Percentiles rank a stretch among this genome's conserved stretches.
Conservation (phyloP, 2,329 filamentous ascomycete genomes). For the Cercospora sp. region DNA sequence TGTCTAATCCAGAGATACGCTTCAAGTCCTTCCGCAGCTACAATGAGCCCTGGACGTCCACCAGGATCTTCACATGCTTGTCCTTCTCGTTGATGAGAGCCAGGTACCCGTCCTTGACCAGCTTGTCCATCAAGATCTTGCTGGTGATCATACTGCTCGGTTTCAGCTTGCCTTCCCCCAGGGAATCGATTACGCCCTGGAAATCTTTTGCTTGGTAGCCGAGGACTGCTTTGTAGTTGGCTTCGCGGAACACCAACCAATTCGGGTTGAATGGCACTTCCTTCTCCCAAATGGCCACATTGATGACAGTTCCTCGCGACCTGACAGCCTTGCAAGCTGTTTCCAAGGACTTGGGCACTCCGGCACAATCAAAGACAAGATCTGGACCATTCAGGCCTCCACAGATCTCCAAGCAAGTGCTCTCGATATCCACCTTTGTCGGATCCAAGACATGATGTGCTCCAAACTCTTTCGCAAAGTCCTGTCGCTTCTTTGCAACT, state of each 20-base stretch:
- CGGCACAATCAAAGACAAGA: conserved; percentile 63
- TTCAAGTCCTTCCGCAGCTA: not conserved
- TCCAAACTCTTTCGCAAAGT: conserved; percentile 56
- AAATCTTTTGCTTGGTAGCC: conserved; percentile 58
- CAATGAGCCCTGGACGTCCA: conserved; percentile 44
- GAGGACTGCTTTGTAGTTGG: conserved; percentile 52
- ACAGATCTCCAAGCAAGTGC: conserved; percentile 50
- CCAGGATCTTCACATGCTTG: conserved; percentile 63
- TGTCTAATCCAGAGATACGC: not conserved
- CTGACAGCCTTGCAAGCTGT: conserved; percentile 53
- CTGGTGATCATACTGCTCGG: conserved; percentile 62
- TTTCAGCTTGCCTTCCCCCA: conserved; percentile 43
- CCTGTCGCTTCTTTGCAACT: conserved; percentile 52
- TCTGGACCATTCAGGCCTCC: conserved; percentile 53
- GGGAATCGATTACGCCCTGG: conserved; percentile 53
- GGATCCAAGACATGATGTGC: conserved; percentile 58
- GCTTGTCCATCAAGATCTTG: conserved; percentile 56
- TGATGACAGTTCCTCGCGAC: conserved; percentile 59
- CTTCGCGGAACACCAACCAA: conserved; percentile 55
- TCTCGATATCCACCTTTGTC: conserved; percentile 51
- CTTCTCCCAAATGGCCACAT: conserved; percentile 66
- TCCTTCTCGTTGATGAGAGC: conserved; percentile 61
- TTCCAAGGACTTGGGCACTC: conserved; percentile 50
- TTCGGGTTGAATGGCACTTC: conserved; percentile 55
- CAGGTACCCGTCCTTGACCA: conserved; percentile 60